A percentile compares a stretch with the other conserved stretches of the same genome.
These are phyloP conservation scores for Globisporangium perplexum DNA, from an alignment of 352 stramenopile genomes.

Conservation along the genomic window DNA sequence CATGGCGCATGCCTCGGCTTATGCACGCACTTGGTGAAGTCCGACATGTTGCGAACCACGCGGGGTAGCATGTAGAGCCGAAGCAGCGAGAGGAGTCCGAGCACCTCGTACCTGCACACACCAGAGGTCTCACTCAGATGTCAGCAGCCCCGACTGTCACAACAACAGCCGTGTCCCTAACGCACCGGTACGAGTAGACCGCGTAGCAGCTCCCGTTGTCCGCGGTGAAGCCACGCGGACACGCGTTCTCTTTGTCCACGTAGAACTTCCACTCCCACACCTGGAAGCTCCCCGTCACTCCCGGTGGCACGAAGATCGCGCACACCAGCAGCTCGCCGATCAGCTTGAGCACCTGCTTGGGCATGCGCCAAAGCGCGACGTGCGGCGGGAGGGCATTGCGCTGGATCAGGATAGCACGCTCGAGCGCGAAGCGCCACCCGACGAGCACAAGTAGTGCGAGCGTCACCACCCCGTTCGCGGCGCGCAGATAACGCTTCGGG, in stretches of 20 bases:
- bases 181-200: conserved; percentile 63
- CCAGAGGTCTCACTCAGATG: not conserved
- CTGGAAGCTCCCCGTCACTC: conserved; percentile 35
- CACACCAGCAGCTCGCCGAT: conserved; percentile 44
- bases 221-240: conserved; percentile 26
- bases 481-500: conserved; percentile 34
- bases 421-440: conserved; percentile 43
- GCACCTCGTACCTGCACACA: conserved; percentile 43
- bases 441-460: conserved; percentile 42
- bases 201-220: conserved; percentile 48
- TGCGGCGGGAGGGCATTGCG: conserved; percentile 53
- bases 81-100: conserved; percentile 59
- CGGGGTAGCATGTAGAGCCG: conserved; percentile 76
- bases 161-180: not conserved
- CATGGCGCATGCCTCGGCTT: too few species aligned
- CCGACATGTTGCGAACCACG: conserved; percentile 68
- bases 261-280: conserved; percentile 75
- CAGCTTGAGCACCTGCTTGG: conserved; percentile 31
- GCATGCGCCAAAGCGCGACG: conserved; percentile 47
- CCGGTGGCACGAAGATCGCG: conserved; percentile 47
- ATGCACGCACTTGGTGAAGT: conserved; percentile 67
- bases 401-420: conserved; percentile 56
- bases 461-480: conserved; percentile 38
- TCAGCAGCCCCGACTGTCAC: not conserved
- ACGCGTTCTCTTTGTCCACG: conserved; percentile 24